Conservation (phyloP, 805 yeast species). For the Yarrowia yakushimensis region DNA sequence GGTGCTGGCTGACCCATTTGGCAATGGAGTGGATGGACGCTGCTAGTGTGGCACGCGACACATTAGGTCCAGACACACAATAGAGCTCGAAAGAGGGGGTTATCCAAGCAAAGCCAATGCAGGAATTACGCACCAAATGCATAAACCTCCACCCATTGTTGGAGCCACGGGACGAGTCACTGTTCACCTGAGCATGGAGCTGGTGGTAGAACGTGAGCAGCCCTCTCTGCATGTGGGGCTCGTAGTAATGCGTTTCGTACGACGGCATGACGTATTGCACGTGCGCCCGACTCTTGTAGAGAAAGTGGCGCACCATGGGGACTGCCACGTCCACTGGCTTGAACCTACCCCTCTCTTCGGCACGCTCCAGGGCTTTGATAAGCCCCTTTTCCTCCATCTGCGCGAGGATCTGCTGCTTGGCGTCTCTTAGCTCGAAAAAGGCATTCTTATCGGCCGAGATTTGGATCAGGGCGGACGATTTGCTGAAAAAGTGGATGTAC, state of each 20-base stretch:
- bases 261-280: slow-evolving; percentile 59
- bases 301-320: slow-evolving; percentile 65
- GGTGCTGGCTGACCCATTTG: slow-evolving; percentile 71
- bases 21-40: slow-evolving; percentile 61
- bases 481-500: slow-evolving; percentile 60
- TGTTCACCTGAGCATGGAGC: slow-evolving; percentile 37
- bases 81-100: slow-evolving; percentile 62
- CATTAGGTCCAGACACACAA: slow-evolving; percentile 55
- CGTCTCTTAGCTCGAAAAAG: slow-evolving; percentile 68
- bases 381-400: slow-evolving; percentile 42
- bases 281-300: slow-evolving; percentile 65
- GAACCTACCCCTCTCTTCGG: slow-evolving; percentile 39
- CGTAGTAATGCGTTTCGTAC: slow-evolving; percentile 40
- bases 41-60: slow-evolving; percentile 55
- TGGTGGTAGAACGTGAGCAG: slow-evolving; percentile 36
- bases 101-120: slow-evolving; percentile 50
- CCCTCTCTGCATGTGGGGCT: slow-evolving; percentile 31
- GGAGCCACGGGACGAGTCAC: slow-evolving; percentile 33
- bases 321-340: slow-evolving; percentile 54
- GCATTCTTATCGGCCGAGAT: slow-evolving; percentile 71
- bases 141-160: slow-evolving; percentile 33
- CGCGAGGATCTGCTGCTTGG: slow-evolving; percentile 51
- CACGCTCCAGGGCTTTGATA: slow-evolving; percentile 40
- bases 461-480: slow-evolving; percentile 45
- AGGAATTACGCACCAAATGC: slow-evolving; percentile 31